phyloP scores from a whole-genome alignment of 495 filamentous ascomycete genomes.

The Penicillium pancosmium region DNA sequence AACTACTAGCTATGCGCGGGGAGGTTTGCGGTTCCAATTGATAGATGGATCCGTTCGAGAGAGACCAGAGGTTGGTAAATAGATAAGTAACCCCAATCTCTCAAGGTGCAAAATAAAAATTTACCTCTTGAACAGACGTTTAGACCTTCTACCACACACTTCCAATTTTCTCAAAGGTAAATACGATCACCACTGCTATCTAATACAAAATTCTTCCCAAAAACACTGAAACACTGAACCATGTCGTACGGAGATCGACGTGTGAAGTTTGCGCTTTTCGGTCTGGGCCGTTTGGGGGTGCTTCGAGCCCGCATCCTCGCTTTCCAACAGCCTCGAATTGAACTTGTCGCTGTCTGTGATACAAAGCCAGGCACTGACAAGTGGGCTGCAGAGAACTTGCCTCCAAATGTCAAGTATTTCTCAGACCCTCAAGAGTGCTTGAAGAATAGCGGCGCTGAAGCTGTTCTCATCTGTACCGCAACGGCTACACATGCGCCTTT shows the following conservation, averaged over 20 bases:
- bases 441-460: conserved; percentile 18
- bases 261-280: conserved; percentile 20
- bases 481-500: conserved; percentile 21
- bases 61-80: no score
- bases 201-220: no score
- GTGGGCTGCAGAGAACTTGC: conserved; percentile 21
- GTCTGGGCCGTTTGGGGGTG: conserved; percentile 20
- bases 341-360: conserved; percentile 23
- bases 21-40: no score
- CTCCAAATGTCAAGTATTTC: conserved; percentile 18
- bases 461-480: conserved; percentile 22
- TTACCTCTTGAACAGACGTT: no score
- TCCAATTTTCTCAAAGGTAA: no score
- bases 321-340: conserved; percentile 23
- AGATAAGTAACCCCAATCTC: no score
- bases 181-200: no score
- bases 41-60: no score
- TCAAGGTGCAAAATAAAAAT: no score
- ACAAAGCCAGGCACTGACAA: conserved; percentile 20
- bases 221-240: neutral
- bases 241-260: conserved; percentile 16
- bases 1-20: no score
- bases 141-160: no score
- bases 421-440: conserved; percentile 21
- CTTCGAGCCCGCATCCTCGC: conserved; percentile 21